These are phyloP conservation scores for Cyanidium caldarium DNA, from an alignment of 23 red algal genomes.

Conservation along the genomic window DNA sequence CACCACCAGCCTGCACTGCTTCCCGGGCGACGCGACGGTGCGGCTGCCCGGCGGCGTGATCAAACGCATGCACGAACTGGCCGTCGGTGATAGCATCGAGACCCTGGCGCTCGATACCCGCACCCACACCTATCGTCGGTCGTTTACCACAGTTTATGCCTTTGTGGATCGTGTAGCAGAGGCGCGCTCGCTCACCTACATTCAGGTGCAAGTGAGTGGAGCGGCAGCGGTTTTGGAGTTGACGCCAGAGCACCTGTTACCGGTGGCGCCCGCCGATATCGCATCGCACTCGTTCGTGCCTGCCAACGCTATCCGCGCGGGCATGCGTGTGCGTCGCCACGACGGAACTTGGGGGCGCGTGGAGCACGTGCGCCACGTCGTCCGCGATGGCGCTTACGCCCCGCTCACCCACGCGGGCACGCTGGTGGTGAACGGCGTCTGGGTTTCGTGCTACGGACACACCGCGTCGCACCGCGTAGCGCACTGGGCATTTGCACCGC, in stretches of 20 bases:
- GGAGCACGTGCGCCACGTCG: neutral
- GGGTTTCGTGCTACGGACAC: slow-evolving; percentile 16
- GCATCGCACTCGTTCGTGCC: neutral
- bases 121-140: no score
- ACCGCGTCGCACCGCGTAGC: neutral
- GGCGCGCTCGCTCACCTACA: no score
- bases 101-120: no score
- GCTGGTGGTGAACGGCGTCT: slow-evolving; percentile 7
- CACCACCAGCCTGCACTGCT: no score
- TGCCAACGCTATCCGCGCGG: neutral
- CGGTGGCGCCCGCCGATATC: neutral
- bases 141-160: no score
- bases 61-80: neutral
- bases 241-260: neutral
- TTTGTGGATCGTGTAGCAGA: no score
- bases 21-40: neutral
- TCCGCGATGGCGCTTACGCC: neutral
- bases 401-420: slow-evolving; percentile 15
- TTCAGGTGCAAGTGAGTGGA: no score
- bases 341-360: neutral
- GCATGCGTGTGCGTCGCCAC: neutral
- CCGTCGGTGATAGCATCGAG: neutral
- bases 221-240: neutral
- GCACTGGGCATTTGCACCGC: neutral
- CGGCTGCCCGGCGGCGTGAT: neutral